Percentiles rank a stretch among this genome's conserved stretches.
Conservation (phyloP, 2,329 filamentous ascomycete species). For the Stagonosporopsis vannaccii region DNA sequence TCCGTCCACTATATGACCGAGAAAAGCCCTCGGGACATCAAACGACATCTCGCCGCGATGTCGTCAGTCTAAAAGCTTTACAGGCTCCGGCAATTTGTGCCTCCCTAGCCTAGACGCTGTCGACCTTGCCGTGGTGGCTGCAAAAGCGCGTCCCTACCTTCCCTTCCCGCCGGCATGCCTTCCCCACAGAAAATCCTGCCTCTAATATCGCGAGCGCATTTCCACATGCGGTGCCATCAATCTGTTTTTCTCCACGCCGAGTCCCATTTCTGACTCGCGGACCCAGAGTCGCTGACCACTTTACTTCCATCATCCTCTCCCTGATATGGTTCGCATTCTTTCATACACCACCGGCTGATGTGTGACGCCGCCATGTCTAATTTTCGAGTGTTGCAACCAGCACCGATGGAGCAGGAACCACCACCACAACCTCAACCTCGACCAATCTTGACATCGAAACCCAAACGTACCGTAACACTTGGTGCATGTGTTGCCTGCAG, state of each 20-base stretch:
- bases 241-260: conserved; percentile 9
- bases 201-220: conserved; percentile 12
- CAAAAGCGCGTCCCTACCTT: conserved; percentile 14
- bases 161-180: conserved; percentile 24
- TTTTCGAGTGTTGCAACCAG: conserved; percentile 43
- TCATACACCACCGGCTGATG: conserved; percentile 3
- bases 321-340: conserved; percentile 9
- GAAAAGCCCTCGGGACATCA: not conserved
- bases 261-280: conserved; percentile 8
- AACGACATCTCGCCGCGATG: conserved; percentile 10
- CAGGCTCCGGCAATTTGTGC: conserved; percentile 5
- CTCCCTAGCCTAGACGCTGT: not conserved
- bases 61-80: conserved; percentile 11
- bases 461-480: conserved; percentile 45
- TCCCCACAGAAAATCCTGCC: conserved; percentile 35
- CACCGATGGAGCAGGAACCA: conserved; percentile 40
- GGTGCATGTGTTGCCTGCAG: conserved; percentile 45
- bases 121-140: conserved; percentile 14
- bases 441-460: conserved; percentile 37
- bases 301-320: conserved; percentile 1
- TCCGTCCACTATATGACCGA: not conserved
- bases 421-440: conserved; percentile 31
- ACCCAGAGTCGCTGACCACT: conserved; percentile 2
- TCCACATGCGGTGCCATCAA: conserved; percentile 15
- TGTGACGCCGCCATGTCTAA: conserved; percentile 31